Evolutionary conservation across 176 grass and related monocot genomes (phyloP).

Genomic region (Avena sativa): DNA sequence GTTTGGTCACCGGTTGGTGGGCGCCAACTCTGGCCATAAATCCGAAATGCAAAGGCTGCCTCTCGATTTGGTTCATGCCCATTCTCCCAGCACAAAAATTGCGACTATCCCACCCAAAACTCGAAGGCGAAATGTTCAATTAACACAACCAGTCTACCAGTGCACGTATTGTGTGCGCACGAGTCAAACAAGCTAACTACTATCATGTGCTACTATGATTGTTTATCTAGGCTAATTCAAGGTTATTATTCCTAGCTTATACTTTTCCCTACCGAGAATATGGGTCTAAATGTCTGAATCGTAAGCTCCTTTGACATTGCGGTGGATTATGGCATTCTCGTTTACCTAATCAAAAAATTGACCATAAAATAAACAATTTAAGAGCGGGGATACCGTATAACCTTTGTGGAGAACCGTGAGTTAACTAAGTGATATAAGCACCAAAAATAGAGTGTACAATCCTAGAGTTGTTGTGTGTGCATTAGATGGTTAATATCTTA

Average conservation of each 20-base stretch:
- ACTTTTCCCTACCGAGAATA: neutral
- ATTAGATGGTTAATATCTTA: no score
- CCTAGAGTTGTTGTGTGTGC: no score
- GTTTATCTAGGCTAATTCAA: neutral
- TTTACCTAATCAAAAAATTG: neutral
- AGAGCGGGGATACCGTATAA: no score
- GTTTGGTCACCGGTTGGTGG: constrained; percentile 46
- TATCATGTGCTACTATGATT: neutral
- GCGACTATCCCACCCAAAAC: neutral
- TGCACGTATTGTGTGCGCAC: constrained; percentile 1
- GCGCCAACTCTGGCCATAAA: constrained; percentile 12
- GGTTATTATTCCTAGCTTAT: neutral
- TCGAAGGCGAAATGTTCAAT: neutral
- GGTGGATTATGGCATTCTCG: neutral
- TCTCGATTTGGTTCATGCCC: neutral
- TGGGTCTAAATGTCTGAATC: neutral
- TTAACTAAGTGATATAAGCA: no score
- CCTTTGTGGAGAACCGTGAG: no score
- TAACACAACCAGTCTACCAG: neutral
- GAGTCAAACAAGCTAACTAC: neutral
- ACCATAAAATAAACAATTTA: neutral
- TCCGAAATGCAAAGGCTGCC: neutral
- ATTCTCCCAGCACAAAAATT: neutral
- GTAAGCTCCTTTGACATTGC: neutral
- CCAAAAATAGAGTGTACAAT: no score